These are phyloP conservation scores for Tricharina praecox DNA, from an alignment of 495 filamentous ascomycete genomes.

Conservation along the genomic window DNA sequence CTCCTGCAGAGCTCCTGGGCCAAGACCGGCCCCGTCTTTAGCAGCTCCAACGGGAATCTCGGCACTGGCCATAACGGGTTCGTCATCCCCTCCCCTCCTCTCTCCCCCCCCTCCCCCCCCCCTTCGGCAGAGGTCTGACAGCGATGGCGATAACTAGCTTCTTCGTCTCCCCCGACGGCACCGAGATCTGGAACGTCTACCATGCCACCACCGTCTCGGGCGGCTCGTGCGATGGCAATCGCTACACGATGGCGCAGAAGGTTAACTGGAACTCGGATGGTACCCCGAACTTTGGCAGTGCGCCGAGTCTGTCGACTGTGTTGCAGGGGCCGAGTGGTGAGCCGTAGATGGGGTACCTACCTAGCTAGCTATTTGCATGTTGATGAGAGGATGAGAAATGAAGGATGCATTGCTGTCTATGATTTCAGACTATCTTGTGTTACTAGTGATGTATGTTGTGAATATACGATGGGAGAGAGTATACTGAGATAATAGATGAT, in stretches of 20 bases:
- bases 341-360: no score
- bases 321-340: conserved; percentile 10
- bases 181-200: conserved; percentile 35
- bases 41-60: conserved; percentile 34
- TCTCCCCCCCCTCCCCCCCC: no score
- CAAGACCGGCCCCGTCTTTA: conserved; percentile 29
- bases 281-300: conserved; percentile 32
- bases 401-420: no score
- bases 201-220: conserved; percentile 33
- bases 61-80: conserved; percentile 39
- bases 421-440: no score
- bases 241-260: conserved; percentile 35
- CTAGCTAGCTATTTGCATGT: no score
- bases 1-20: conserved; percentile 30
- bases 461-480: no score
- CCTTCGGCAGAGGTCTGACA: neutral
- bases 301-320: conserved; percentile 17
- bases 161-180: conserved; percentile 34
- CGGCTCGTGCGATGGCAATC: conserved; percentile 32
- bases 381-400: no score
- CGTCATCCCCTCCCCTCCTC: no score
- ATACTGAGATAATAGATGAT: no score
- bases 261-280: conserved; percentile 33
- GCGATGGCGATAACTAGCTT: conserved; percentile 22
- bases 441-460: no score